Base-by-base conservation (phyloP, 257 asterid species). In the Mitragyna speciosa region DNA sequence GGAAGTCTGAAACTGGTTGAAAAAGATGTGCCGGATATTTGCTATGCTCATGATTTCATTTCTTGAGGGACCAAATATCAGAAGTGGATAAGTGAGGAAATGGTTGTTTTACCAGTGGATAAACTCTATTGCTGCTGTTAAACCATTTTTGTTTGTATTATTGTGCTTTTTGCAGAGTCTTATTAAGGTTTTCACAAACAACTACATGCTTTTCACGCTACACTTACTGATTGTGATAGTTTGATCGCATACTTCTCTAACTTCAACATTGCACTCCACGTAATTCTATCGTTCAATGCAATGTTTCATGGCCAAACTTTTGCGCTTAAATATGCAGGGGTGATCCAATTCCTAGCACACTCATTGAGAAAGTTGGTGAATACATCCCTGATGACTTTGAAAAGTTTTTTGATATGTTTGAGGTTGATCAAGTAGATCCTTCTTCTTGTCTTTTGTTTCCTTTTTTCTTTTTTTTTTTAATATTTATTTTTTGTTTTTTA, bases 321-420 rank as follows among this genome's bases (percentile, higher is more conserved):
- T 72, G 48, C 83, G 59, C 84, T 82, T 65, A 75, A 33, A 81
- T 82, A 79, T 83, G 81, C 88, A 96, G 99, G 98, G 99, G 98
- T 39, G 94, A 92, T 84, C 97, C 97, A 64, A 91, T 96, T 87
- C 97, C 98, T 52, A 39, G 78, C 77, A 85, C 78, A 66, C 92
- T 96, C 89, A 89, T 92, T 70, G 91, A 94, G 81, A 96, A 87
- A 87, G 96, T 96, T 54, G 85, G 89, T 30, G 95, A 90, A 39
- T 96, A 96, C 87, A 59, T 94, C 79, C 98, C 99, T 67, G 85
- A 63, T 19, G 93, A 93, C 91, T 80, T 91, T 17, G 83, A 80
- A 33, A 82, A 76, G 80, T 84, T 93, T 56, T 85, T 85, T 69
- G 67, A 85, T 77, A 72, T 77, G 72, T 79, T 83, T 82, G 88